phyloP scores from a whole-genome alignment of 371 early-diverging fungal species.

The Mucor velutinosus region DNA sequence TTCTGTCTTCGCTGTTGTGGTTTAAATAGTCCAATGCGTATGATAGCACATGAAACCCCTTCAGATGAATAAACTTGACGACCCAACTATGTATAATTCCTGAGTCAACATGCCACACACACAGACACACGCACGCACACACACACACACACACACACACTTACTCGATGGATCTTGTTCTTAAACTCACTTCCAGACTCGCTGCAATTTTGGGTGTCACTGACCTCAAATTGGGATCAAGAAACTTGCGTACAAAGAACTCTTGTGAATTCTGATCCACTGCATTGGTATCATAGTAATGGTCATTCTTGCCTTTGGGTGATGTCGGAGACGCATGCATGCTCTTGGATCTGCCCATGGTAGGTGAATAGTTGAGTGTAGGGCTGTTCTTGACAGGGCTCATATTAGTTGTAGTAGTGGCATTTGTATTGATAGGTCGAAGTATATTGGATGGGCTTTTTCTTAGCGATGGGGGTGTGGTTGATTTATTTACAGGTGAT shows the following conservation, averaged over 20 bases:
- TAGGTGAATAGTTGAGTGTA: background rate
- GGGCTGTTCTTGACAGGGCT: background rate
- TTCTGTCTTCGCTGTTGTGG: constrained; percentile 38
- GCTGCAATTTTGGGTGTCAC: constrained; percentile 40
- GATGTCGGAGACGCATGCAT: background rate
- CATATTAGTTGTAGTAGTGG: background rate
- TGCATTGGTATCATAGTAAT: constrained; percentile 6
- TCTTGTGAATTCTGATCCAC: constrained; percentile 42
- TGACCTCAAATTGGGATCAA: constrained; percentile 40
- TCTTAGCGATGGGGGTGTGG: background rate
- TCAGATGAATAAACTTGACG: constrained; percentile 61
- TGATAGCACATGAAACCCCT: constrained; percentile 66
- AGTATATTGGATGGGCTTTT: background rate
- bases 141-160: background rate
- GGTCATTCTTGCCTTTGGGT: background rate
- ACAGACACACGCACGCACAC: background rate
- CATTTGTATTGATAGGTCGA: constrained; percentile 5
- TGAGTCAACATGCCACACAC: background rate
- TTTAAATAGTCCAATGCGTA: constrained; percentile 59
- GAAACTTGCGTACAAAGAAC: constrained; percentile 46
- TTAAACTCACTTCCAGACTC: constrained; percentile 47
- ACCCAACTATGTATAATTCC: constrained; percentile 38
- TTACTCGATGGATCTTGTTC: constrained; percentile 52
- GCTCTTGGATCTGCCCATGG: background rate
- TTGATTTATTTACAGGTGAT: constrained; percentile 12